These are phyloP conservation scores for Leishmania braziliensis DNA, from an alignment of 208 protist genomes.

Conservation along the genomic window DNA sequence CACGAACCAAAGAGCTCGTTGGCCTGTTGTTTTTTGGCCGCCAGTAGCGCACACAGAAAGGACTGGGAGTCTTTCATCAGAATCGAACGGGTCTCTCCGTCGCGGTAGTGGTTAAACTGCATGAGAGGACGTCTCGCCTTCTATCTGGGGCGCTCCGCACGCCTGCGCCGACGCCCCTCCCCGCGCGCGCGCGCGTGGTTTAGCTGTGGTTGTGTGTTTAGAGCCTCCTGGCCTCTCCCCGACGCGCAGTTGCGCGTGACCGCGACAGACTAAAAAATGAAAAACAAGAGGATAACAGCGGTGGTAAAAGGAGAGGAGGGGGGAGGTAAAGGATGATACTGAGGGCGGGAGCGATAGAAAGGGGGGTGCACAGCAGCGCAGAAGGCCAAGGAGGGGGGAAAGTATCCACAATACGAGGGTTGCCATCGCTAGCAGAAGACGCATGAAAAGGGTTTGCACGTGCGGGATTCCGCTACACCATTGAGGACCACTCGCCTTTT, in stretches of 20 bases:
- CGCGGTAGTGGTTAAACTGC: not conserved
- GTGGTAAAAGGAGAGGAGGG: not conserved
- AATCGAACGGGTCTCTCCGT: not conserved
- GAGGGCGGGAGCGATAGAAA: not conserved
- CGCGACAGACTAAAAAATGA: not conserved
- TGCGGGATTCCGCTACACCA: not conserved
- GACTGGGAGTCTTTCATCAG: not conserved
- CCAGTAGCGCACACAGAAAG: constrained; percentile 35
- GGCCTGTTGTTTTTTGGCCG: constrained; percentile 65
- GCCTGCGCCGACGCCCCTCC: not conserved
- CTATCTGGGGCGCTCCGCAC: not conserved
- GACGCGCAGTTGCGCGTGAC: not conserved
- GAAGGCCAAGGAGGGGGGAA: not conserved
- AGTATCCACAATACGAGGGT: not conserved
- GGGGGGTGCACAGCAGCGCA: not conserved
- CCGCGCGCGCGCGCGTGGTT: not conserved
- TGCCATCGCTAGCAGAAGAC: not conserved
- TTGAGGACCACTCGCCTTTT: not conserved
- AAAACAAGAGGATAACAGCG: not conserved
- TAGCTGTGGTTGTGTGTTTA: not conserved
- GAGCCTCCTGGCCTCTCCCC: not conserved
- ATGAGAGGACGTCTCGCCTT: not conserved
- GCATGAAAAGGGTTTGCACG: not conserved
- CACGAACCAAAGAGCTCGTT: constrained; percentile 60
- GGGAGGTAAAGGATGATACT: not conserved